phyloP scores from a whole-genome alignment of 306 rosid genomes.

The Acacia confusa region DNA sequence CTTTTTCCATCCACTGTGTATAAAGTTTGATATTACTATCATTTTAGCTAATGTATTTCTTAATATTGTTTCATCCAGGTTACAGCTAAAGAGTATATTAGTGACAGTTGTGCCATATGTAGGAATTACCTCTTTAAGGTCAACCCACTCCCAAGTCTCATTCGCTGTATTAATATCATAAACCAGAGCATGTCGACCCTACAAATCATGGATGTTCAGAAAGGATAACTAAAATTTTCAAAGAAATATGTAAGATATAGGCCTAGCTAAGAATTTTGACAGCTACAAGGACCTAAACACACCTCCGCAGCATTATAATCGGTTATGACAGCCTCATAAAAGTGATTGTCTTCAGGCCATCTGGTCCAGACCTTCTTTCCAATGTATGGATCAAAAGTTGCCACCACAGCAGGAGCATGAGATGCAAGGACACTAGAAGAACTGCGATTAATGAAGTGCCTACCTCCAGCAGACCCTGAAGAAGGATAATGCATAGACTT shows the following conservation, averaged over 20 bases:
- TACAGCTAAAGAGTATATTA: background rate
- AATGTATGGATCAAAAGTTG: slow-evolving; percentile 56
- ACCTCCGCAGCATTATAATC: slow-evolving; percentile 77
- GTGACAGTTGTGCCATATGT: background rate
- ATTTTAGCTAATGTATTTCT: background rate
- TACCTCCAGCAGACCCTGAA: slow-evolving; percentile 51
- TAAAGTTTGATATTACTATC: slow-evolving; percentile 13
- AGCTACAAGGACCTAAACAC: slow-evolving; percentile 24
- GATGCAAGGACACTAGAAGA: slow-evolving; percentile 54
- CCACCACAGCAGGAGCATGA: slow-evolving; percentile 52
- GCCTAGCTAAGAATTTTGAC: slow-evolving; percentile 1
- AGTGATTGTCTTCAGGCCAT: slow-evolving; percentile 95
- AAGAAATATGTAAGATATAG: background rate
- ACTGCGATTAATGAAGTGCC: slow-evolving; percentile 60
- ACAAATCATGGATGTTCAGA: slow-evolving; percentile 27
- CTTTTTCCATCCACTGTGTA: background rate
- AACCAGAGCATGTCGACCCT: slow-evolving; percentile 91
- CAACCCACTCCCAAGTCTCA: slow-evolving; percentile 98
- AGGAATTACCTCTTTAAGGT: slow-evolving; percentile 82
- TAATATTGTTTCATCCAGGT: background rate
- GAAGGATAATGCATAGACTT: slow-evolving; percentile 57
- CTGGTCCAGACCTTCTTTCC: slow-evolving; percentile 94
- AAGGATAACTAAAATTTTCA: background rate
- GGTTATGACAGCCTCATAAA: slow-evolving; percentile 89
- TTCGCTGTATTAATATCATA: slow-evolving; percentile 72